Evolutionary conservation across 2,329 filamentous ascomycete species (phyloP).

Genomic region (Diaporthe australafricana): DNA sequence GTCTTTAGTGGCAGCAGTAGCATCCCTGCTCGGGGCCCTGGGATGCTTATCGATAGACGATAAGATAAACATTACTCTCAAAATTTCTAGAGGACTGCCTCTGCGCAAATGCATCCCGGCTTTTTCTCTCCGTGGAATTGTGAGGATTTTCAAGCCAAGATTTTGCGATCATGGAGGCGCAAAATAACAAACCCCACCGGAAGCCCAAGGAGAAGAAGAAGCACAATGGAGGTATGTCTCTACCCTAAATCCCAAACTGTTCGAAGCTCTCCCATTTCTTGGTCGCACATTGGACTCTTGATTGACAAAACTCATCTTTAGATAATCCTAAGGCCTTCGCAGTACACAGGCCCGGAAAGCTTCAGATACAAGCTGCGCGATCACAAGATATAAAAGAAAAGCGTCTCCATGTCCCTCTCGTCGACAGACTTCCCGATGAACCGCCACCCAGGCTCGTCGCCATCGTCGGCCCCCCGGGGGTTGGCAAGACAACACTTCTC

Average conservation of each 20-base stretch:
- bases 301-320: conserved; percentile 60
- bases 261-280: background rate
- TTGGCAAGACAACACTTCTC: conserved; percentile 94
- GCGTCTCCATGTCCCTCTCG: conserved; percentile 92
- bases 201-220: conserved; percentile 89
- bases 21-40: background rate
- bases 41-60: conserved; percentile 27
- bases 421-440: conserved; percentile 96
- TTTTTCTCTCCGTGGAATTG: background rate
- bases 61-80: conserved; percentile 24
- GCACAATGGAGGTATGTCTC: conserved; percentile 65
- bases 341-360: conserved; percentile 82
- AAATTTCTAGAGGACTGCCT: conserved; percentile 23
- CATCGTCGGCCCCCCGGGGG: conserved; percentile 94
- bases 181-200: conserved; percentile 87
- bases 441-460: conserved; percentile 92
- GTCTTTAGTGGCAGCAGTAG: background rate
- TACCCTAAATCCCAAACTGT: background rate
- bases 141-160: conserved; percentile 10
- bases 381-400: conserved; percentile 90
- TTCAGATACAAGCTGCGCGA: conserved; percentile 79
- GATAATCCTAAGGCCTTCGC: conserved; percentile 91
- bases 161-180: conserved; percentile 76
- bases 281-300: conserved; percentile 39
- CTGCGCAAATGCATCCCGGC: background rate